Conservation (phyloP, 306 rosid genomes). For the Carpinus fangiana region DNA sequence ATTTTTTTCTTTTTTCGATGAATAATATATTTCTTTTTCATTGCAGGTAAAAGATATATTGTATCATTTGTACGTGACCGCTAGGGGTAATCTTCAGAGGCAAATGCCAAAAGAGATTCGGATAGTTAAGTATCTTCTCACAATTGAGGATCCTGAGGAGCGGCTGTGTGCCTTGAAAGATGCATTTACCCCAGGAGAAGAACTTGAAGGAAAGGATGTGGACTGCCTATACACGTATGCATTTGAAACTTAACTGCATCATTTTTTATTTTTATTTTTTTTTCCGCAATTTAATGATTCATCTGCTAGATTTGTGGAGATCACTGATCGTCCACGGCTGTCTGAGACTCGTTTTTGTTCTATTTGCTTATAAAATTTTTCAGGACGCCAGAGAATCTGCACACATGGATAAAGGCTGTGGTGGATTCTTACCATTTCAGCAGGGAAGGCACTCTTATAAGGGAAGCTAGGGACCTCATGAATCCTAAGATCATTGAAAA, state of each 20-base stretch:
- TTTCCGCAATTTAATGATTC: conserved; percentile 9
- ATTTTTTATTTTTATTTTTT: neutral
- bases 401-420: conserved; percentile 63
- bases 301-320: neutral
- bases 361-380: conserved; percentile 15
- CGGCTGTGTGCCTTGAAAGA: conserved; percentile 61
- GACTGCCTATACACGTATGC: conserved; percentile 81
- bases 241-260: conserved; percentile 13
- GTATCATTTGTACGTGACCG: conserved; percentile 74
- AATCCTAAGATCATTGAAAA: conserved; percentile 74
- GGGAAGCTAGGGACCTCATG: conserved; percentile 89
- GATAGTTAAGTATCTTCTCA: conserved; percentile 72
- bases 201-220: conserved; percentile 71
- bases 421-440: conserved; percentile 82
- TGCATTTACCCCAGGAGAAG: conserved; percentile 95
- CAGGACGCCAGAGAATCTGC: conserved; percentile 91
- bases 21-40: neutral
- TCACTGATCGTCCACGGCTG: conserved; percentile 3
- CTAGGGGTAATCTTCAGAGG: conserved; percentile 84
- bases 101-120: conserved; percentile 85
- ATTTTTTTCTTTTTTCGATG: neutral
- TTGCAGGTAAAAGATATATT: conserved; percentile 76
- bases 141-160: conserved; percentile 76
- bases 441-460: conserved; percentile 72
- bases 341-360: neutral